Base-by-base conservation (phyloP, 768 basidiomycete genomes). In the Trametes gibbosa region DNA sequence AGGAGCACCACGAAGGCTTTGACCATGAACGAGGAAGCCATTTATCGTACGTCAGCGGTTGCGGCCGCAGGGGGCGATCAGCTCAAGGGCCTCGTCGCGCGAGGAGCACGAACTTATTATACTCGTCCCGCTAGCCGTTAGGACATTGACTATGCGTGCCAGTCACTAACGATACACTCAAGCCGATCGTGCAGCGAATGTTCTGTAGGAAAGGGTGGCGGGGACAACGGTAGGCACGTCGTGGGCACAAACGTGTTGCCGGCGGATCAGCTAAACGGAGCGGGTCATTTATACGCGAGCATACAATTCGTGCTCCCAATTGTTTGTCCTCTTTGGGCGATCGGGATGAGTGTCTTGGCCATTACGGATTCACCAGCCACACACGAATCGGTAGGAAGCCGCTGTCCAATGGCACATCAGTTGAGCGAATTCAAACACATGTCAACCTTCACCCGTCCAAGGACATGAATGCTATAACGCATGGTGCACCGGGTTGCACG, bases 1-100 rank as follows among this genome's bases (percentile, higher is more conserved):
- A 56, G 55, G 55, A 56, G 35, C 14, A 35, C 45, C 45, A 48
- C 45, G 17, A 56, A 35, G 54, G 46, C 46, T 29, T 27, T 35
- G 54, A 47, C 45, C 54, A 32, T 47, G 19, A 35, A 12, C 16
- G 34, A 39, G 45, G 54, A 39, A 6, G 39, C 46, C 47, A 49
- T 56, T 9, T 35, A 6, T 27, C 25, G 25, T 19, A 39, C 35
- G 29, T 32, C 29, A 32, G 39, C 55, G n/a, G 39, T 1, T 9
- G 10, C 13, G 47, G 27, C 35, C 27, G 40, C 23, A 10, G 55
- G 32, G 32, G 16, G 23, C 27, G 45, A 35, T 13, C n/a, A 13
- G 40, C 25, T 23, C 10, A 8, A 17, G 52, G n/a, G 29, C 10
- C 25, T 42, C 16, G 41, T n/a, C 42, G 21, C 5, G 3, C 21